Evolutionary conservation across 2,329 filamentous ascomycete species (phyloP), one percentile per base, ranked within the genome.

Genomic region (Aspergillus latus): DNA sequence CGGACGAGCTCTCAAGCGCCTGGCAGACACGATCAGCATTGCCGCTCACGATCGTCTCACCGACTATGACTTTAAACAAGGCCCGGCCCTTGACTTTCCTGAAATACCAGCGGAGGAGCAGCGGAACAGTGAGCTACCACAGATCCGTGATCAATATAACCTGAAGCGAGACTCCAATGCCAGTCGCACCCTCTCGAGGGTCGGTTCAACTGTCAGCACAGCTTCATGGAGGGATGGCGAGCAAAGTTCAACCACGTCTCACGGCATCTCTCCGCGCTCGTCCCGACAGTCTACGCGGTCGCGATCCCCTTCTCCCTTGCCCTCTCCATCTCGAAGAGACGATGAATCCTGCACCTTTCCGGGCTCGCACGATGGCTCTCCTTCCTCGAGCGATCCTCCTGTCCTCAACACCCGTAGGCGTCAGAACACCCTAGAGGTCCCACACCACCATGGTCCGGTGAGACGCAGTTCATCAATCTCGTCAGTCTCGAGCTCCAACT

Each of bases 401-500:
- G 1, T 32, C 10, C 4, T 11, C 11, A 4, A 26, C 11, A 16
- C 42, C 29, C 34, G 50, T 26, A 39, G 9, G 42, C 50, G 50
- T 13, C 43, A 37, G 2, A 45, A 52, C 29, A 52, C 50, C 2
- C n/a, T 52, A 11, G 50, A 52, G 13, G 50, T 52, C 4, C 50
- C 50, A 13, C n/a, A n/a, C 10, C 50, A 40, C 8, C 50, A 46
- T 36, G 43, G 21, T 11, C 1, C 50, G 1, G 6, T 30, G 10
- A 30, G 43, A 21, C 34, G 50, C 43, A 46, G 34, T 2, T 32
- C 32, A 1, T 52, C 50, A 10, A 30, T 40, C 9, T 52, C 34
- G 16, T 52, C 50, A 2, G 26, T 47, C 1, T 52, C 50, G 0
- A 47, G 15, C n/a, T 46, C 32, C 9, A n/a, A 30, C 9, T 29